A percentile compares a stretch with the other conserved stretches of the same genome.
Evolutionary conservation across 306 rosid species (phyloP).

Genomic region (Quercus rubra): DNA sequence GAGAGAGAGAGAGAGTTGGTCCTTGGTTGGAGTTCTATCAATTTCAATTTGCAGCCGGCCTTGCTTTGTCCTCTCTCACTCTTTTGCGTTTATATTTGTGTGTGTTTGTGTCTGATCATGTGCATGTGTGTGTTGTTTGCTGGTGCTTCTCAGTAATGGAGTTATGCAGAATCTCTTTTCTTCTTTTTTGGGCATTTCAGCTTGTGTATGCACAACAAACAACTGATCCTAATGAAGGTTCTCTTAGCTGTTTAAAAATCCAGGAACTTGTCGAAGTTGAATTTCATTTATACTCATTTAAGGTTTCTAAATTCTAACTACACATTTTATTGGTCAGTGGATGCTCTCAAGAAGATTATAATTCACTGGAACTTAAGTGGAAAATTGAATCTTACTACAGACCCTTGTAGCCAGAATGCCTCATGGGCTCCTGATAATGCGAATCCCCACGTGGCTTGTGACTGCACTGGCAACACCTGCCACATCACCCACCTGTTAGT

Average conservation of each 20-base stretch:
- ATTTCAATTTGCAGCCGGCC: slow-evolving; percentile 22
- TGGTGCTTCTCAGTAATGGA: slow-evolving; percentile 19
- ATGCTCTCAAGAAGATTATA: slow-evolving; percentile 29
- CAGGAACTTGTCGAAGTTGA: not conserved
- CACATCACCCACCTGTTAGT: slow-evolving; percentile 35
- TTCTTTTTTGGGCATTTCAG: slow-evolving; percentile 24
- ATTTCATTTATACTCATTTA: not conserved
- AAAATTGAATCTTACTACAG: slow-evolving; percentile 19
- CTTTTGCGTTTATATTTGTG: not conserved
- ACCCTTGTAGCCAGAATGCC: slow-evolving; percentile 31
- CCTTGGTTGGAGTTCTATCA: not conserved
- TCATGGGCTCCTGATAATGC: slow-evolving; percentile 28
- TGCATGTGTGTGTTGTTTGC: not conserved
- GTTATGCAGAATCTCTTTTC: slow-evolving; percentile 14
- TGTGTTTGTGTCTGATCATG: not conserved
- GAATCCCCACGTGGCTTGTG: slow-evolving; percentile 31
- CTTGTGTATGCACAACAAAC: slow-evolving; percentile 19
- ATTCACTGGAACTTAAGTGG: slow-evolving; percentile 28
- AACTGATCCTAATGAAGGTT: slow-evolving; percentile 37
- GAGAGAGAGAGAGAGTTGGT: slow-evolving; percentile 1
- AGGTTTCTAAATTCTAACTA: not conserved
- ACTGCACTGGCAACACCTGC: slow-evolving; percentile 23
- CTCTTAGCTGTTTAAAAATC: not conserved
- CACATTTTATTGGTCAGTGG: slow-evolving; percentile 7
- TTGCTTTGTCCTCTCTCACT: slow-evolving; percentile 6